These are phyloP conservation scores for Rhizoctonia solani DNA, from an alignment of 1,284 basidiomycete species.

Conservation along the genomic window DNA sequence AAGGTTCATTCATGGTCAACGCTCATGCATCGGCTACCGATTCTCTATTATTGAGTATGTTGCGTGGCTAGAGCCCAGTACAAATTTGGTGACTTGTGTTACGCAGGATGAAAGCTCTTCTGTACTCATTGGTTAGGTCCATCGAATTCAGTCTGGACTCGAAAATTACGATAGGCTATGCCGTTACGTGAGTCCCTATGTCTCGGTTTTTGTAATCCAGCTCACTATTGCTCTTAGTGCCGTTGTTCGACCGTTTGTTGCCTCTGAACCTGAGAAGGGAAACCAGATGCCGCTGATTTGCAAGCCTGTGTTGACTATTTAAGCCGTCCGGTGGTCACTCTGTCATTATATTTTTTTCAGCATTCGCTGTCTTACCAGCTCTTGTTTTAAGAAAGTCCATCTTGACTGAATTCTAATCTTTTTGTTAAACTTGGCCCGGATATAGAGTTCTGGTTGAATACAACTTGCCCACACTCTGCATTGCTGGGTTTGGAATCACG, in stretches of 20 bases:
- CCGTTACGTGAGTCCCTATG: slow-evolving; percentile 3
- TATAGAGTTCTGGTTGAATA: no score
- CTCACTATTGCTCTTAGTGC: no score
- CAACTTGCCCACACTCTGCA: no score
- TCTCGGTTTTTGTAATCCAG: no score
- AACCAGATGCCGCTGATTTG: slow-evolving; percentile 36
- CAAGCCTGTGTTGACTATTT: slow-evolving; percentile 6
- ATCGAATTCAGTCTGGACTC: slow-evolving; percentile 41
- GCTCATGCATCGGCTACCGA: slow-evolving; percentile 36
- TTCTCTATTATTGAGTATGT: slow-evolving; percentile 36
- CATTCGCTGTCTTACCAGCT: no score
- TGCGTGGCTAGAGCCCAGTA: neutral
- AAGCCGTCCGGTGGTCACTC: no score
- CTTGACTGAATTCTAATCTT: no score
- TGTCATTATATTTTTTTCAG: no score
- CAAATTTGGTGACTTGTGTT: neutral
- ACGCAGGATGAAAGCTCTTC: slow-evolving; percentile 43
- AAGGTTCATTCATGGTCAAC: slow-evolving; percentile 16
- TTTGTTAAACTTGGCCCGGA: no score
- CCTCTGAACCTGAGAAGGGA: slow-evolving; percentile 32
- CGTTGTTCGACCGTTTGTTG: slow-evolving; percentile 30
- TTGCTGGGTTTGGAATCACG: no score
- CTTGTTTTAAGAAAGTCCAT: no score
- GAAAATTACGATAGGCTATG: slow-evolving; percentile 11
- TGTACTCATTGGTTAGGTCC: slow-evolving; percentile 40